Base-by-base conservation (phyloP, 257 asterid species). In the Penstemon eatonii region DNA sequence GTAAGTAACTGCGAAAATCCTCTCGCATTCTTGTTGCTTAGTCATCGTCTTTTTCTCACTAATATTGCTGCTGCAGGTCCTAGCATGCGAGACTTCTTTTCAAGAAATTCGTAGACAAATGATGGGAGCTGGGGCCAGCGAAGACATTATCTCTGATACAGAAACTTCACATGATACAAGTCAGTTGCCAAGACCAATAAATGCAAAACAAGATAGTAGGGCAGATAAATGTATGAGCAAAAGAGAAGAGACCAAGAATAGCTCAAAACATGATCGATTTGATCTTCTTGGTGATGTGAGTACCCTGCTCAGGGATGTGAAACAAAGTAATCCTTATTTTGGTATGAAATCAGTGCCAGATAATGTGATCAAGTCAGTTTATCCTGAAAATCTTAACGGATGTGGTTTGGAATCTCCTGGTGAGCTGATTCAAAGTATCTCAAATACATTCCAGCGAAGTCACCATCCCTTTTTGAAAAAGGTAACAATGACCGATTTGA, bases 81-180 rank as follows among this genome's bases (percentile, higher is more conserved):
- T 87, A 50, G 86, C 92, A 73, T 94, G 99, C 75, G 96, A 89
- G 82, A 87, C 96, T 45, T 89, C 89, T 65, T 94, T 94, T 74
- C 87, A 83, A 72, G 99, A 91, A 82, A 89, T 89, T 73, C 90
- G 83, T 72, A 84, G 88, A 80, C 96, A 89, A 81, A 83, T 94
- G 99, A 85, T 84, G 89, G 86, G 88, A 54, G 76, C 83, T 67
- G 79, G 58, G 70, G 65, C 73, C 10, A 71, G 72, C 54, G 79
- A 72, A 70, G 86, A 77, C 75, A 74, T 71, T 57, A 70, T 25
- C 57, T 68, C 83, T 59, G 65, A 57, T 12, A 57, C 69, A 65
- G 79, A 85, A 44, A 65, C 73, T 56, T 71, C 76, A 58, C 69
- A 71, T 71, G 75, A 71, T 73, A 49, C 54, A 75, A 66, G 76